Evolutionary conservation across 2,329 filamentous ascomycete genomes (phyloP), one percentile per base, ranked within the genome.

Genomic region (Claviceps maximensis): DNA sequence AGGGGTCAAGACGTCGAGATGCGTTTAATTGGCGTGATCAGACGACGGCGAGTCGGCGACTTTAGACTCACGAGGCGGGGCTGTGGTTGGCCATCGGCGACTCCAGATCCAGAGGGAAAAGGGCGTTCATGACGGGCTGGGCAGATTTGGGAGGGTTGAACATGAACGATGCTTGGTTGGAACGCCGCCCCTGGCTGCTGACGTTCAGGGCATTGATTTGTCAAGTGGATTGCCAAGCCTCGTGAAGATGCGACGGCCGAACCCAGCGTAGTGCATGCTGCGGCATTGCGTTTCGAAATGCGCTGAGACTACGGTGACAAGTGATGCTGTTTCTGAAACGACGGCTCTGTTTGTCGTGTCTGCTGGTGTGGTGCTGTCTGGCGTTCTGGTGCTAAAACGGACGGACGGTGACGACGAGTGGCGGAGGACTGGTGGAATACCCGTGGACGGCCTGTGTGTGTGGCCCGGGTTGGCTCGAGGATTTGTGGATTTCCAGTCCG

Each of bases 251-350:
- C 40, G 21, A 21, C 41, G 41, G 36, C 45, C 40, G n/a, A 12
- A 41, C 50, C 45, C 46, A 23, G 52, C 49, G 48, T 48, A 27
- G 47, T 52, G 54, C 53, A 49, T 45, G 48, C 53, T 46, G 51
- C 45, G 29, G 41, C 54, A 55, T 49, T 50, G 54, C 57, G 62
- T 64, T 64, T 63, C 62, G 62, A 60, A 61, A 58, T 56, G 54
- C 56, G 58, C 58, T 55, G 58, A 58, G 57, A 47, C 58, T 55
- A 57, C 57, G 59, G 59, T 58, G 58, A 59, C 57, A 58, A 61
- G 59, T 60, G 60, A 59, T 56, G 54, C 58, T 53, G 61, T 63
- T 61, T 60, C 60, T 62, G 61, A 62, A 62, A 63, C 61, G 59
- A 57, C 54, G 49, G 21, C 29, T 29, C 47, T 36, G 47, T 31